Conservation (phyloP, 148 eudicot genomes). For the Silene latifolia region DNA sequence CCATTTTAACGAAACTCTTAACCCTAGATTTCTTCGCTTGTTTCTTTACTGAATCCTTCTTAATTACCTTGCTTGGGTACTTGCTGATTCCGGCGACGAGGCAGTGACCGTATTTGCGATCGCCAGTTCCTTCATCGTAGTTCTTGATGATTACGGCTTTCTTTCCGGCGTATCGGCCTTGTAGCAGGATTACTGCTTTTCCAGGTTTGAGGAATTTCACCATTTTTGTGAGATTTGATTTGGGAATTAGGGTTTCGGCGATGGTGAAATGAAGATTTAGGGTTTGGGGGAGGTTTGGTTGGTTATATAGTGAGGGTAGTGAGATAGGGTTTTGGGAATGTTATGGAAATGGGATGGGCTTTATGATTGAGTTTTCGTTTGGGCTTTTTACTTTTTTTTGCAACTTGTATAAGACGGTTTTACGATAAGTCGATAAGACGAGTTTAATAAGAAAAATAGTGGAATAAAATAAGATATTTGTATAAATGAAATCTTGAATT, state of each 20-base stretch:
- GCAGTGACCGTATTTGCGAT: constrained; percentile 21
- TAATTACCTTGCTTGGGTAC: constrained; percentile 26
- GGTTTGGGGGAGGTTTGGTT: too few species aligned
- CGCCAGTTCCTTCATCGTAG: constrained; percentile 27
- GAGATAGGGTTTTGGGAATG: not conserved
- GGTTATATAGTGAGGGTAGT: not conserved
- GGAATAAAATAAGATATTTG: too few species aligned
- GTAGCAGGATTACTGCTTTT: constrained; percentile 24
- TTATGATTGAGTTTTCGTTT: not conserved
- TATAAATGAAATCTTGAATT: too few species aligned
- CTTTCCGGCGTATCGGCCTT: constrained; percentile 28
- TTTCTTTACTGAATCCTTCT: constrained; percentile 26
- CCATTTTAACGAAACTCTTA: constrained; percentile 19
- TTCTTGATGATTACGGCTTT: constrained; percentile 21
- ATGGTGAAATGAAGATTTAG: too few species aligned
- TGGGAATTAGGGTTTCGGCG: not conserved
- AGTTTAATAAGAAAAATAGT: too few species aligned
- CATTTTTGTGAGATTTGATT: constrained; percentile 4
- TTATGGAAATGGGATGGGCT: not conserved
- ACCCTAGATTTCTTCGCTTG: constrained; percentile 30
- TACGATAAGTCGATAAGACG: too few species aligned
- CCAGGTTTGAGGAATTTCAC: constrained; percentile 29
- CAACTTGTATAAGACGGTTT: too few species aligned
- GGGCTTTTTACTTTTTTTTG: not conserved
- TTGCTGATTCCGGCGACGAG: constrained; percentile 28